Evolutionary conservation across 495 filamentous ascomycete genomes (phyloP).

Genomic region (Penicillium odoratum): DNA sequence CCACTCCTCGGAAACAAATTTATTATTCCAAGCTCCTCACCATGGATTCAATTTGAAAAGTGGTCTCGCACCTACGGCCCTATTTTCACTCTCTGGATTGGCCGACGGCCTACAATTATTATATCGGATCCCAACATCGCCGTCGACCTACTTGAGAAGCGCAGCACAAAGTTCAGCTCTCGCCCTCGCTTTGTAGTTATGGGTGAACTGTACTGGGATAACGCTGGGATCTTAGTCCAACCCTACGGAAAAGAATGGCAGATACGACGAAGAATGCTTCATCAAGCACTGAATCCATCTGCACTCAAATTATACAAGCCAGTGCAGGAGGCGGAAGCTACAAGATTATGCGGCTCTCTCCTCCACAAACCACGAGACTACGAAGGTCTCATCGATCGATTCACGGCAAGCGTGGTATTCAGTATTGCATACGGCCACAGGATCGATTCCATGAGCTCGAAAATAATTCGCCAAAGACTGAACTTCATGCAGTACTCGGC

Average conservation of each 20-base stretch:
- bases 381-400: conserved; percentile 25
- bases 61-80: conserved; percentile 55
- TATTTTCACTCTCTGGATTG: conserved; percentile 64
- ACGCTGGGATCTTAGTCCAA: conserved; percentile 50
- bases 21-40: conserved; percentile 49
- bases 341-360: conserved; percentile 31
- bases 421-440: conserved; percentile 32
- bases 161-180: conserved; percentile 53
- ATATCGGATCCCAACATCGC: conserved; percentile 62
- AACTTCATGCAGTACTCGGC: conserved; percentile 23
- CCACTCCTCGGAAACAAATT: conserved; percentile 51
- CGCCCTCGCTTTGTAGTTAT: conserved; percentile 56
- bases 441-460: conserved; percentile 24
- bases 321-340: conserved; percentile 42
- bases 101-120: conserved; percentile 61
- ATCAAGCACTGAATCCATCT: conserved; percentile 43
- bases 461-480: conserved; percentile 21
- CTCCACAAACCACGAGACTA: conserved; percentile 23
- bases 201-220: conserved; percentile 50
- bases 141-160: conserved; percentile 56
- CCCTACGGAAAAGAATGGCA: conserved; percentile 49
- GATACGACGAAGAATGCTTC: conserved; percentile 37
- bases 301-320: conserved; percentile 51
- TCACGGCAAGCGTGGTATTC: conserved; percentile 28
- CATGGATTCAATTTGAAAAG: conserved; percentile 63